Base-by-base conservation (phyloP, 495 filamentous ascomycete genomes). In the Immersiella caudata region DNA sequence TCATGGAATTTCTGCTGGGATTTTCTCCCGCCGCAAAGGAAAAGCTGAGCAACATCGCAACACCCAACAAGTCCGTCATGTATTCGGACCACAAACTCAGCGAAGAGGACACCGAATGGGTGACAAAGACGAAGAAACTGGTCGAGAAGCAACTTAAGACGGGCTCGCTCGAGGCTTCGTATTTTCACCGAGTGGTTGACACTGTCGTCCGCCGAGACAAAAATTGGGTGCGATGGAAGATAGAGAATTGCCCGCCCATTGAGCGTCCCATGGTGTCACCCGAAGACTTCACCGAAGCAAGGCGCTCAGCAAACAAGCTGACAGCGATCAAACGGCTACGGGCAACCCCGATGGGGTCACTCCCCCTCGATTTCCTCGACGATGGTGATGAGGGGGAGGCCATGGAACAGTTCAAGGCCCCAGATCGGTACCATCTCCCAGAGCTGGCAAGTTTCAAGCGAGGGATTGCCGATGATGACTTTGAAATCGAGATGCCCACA, bases 151-250 rank as follows among this genome's bases (percentile, higher is more conserved):
- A 97, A 74, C 84, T 99, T 29, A 89, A 91, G 71, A 90, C 89
- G 9, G 70, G 72, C 40, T 46, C 40, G 8, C 75, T 79, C n/a
- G 89, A 92, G 65, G 96, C 96, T 16, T 90, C 90, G 64, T 95
- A 96, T 77, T 99, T 97, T 78, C 92, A 91, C 75, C 91, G 95
- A 27, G 93, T 97, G 87, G 92, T 99, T 40, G 94, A 97, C 72
- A 97, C 93, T 5, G 93, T 98, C 20, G 84, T 99, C 22, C 91
- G 93, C 6, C 85, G 95, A 65, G 95, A 99, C 78, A 97, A 97
- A 78, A 96, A 97, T 71, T 99, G 95, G 95, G 93, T 94, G 51
- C 90, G 91, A 57, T 99, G 95, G 95, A 99, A 99, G 78, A 87
- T 93, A 9, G 95, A 98, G 77, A 89, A 87, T 60, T 98, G 95